These are phyloP conservation scores for Daldinia caldariorum DNA, from an alignment of 495 filamentous ascomycete genomes.

Conservation along the genomic window DNA sequence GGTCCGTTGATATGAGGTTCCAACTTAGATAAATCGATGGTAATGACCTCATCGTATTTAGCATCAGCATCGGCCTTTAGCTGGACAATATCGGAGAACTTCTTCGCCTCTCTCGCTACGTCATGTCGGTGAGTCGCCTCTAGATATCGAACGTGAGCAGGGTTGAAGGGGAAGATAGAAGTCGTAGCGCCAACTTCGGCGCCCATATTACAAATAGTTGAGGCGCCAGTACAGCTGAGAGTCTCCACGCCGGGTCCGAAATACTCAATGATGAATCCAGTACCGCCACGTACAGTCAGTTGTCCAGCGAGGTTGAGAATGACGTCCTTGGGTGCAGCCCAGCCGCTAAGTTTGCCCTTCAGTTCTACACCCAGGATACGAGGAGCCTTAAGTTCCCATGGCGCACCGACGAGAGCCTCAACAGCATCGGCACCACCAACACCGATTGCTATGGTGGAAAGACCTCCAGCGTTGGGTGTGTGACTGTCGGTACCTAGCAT, in stretches of 20 bases:
- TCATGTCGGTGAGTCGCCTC: slow-evolving; percentile 80
- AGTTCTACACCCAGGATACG: slow-evolving; percentile 87
- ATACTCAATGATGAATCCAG: slow-evolving; percentile 95
- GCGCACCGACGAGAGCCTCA: slow-evolving; percentile 93
- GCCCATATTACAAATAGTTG: slow-evolving; percentile 90
- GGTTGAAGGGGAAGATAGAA: slow-evolving; percentile 77
- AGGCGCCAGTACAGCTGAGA: slow-evolving; percentile 83
- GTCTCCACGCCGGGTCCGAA: slow-evolving; percentile 85
- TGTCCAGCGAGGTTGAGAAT: slow-evolving; percentile 89
- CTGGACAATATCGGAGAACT: slow-evolving; percentile 56
- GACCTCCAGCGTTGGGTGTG: slow-evolving; percentile 93
- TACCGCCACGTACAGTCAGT: slow-evolving; percentile 93
- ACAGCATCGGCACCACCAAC: slow-evolving; percentile 98
- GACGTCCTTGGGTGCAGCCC: slow-evolving; percentile 94
- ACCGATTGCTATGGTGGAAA: slow-evolving; percentile 95
- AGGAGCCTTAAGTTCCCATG: slow-evolving; percentile 97
- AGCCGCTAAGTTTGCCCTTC: slow-evolving; percentile 83
- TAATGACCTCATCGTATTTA: slow-evolving; percentile 88
- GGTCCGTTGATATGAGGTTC: slow-evolving; percentile 99
- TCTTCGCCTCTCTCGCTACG: slow-evolving; percentile 70
- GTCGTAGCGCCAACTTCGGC: slow-evolving; percentile 97
- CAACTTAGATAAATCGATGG: slow-evolving; percentile 87
- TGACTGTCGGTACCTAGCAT: slow-evolving; percentile 99
- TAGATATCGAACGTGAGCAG: slow-evolving; percentile 73
- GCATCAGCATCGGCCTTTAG: slow-evolving; percentile 77